A percentile compares a stretch with the other conserved stretches of the same genome.
Conservation (phyloP, 163 green algal genomes). For the Chlamydomonas reinhardtii region DNA sequence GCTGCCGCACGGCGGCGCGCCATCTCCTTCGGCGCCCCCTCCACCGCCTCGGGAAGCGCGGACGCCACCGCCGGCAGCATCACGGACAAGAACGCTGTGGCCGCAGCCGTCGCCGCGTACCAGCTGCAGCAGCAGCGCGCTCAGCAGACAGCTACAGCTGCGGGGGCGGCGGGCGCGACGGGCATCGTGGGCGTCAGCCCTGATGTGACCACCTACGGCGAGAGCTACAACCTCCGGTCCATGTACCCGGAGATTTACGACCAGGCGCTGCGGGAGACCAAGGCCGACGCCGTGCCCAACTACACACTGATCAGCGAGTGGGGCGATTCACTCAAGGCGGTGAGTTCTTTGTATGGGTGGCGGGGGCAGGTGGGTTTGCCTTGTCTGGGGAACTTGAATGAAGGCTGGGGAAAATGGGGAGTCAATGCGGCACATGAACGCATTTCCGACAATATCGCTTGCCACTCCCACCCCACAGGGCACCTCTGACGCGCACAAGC, state of each 20-base stretch:
- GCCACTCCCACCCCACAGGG: neutral
- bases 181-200: neutral
- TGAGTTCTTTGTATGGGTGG: neutral
- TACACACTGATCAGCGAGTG: conserved; percentile 45
- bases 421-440: too few species aligned
- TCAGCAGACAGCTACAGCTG: too few species aligned
- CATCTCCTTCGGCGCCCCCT: neutral
- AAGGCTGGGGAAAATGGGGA: too few species aligned
- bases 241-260: conserved; percentile 49
- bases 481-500: neutral
- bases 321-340: conserved; percentile 49
- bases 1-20: neutral
- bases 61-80: too few species aligned
- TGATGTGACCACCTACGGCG: conserved; percentile 2
- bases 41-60: too few species aligned
- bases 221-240: conserved; percentile 27
- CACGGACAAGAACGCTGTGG: too few species aligned
- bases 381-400: too few species aligned
- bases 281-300: conserved; percentile 38
- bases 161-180: too few species aligned
- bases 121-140: too few species aligned
- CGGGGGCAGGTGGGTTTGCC: too few species aligned
- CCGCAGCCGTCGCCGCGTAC: too few species aligned
- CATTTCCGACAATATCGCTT: neutral
- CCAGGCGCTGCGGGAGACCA: conserved; percentile 15